Percentiles rank a stretch among this genome's conserved stretches.
Conservation (phyloP, 2,329 filamentous ascomycete genomes). For the Pseudocercospora vitis region DNA sequence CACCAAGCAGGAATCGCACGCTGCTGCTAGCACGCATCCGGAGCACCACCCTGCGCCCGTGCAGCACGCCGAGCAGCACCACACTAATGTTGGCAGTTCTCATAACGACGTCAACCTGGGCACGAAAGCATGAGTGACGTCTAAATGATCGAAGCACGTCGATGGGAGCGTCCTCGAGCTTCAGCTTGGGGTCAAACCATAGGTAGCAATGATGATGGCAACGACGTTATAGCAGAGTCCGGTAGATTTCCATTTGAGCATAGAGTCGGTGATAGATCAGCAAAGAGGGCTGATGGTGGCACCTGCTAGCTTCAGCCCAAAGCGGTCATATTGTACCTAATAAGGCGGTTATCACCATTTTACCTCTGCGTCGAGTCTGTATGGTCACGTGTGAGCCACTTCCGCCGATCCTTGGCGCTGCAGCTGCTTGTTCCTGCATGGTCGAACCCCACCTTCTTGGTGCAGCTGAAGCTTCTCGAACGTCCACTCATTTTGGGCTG, state of each 20-base stretch:
- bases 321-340: neutral
- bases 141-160: slow-evolving; percentile 6
- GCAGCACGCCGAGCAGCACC: slow-evolving; percentile 18
- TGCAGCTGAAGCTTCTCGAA: slow-evolving; percentile 6
- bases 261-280: neutral
- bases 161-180: neutral
- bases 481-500: neutral
- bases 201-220: neutral
- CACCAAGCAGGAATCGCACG: slow-evolving; percentile 11
- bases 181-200: neutral
- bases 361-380: neutral
- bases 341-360: neutral
- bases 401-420: neutral
- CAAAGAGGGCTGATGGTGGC: neutral
- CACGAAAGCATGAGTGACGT: neutral
- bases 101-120: slow-evolving; percentile 21
- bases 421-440: slow-evolving; percentile 2
- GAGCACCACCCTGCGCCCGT: slow-evolving; percentile 21
- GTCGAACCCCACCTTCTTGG: neutral
- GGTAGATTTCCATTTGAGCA: neutral
- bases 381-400: neutral
- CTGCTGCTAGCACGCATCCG: slow-evolving; percentile 8
- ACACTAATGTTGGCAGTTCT: neutral
- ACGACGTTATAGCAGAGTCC: neutral
- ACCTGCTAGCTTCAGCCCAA: neutral